Conservation (phyloP, 306 rosid species). For the Cyamopsis tetragonoloba region DNA sequence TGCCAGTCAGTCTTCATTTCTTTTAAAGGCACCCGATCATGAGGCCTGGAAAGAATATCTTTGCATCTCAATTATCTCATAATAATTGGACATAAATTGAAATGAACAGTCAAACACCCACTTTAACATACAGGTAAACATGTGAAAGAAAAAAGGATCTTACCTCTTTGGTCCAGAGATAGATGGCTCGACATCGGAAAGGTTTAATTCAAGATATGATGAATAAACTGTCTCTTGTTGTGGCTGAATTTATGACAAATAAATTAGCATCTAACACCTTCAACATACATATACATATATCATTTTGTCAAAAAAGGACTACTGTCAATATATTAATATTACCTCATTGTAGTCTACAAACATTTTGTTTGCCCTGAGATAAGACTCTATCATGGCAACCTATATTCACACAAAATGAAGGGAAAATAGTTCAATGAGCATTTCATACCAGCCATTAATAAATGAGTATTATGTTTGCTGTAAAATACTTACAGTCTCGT, state of each 20-base stretch:
- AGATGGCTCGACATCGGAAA: slow-evolving; percentile 78
- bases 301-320: neutral
- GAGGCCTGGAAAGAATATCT: slow-evolving; percentile 55
- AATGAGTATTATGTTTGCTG: neutral
- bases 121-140: neutral
- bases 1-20: slow-evolving; percentile 96
- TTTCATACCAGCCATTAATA: slow-evolving; percentile 16
- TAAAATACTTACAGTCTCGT: slow-evolving; percentile 68
- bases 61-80: neutral
- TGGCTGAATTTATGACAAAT: slow-evolving; percentile 50
- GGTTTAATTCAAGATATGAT: slow-evolving; percentile 82
- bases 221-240: slow-evolving; percentile 89
- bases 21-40: slow-evolving; percentile 79
- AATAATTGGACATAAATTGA: neutral
- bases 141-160: slow-evolving; percentile 1
- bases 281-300: neutral
- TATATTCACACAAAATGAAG: slow-evolving; percentile 37
- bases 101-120: slow-evolving; percentile 12
- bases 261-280: slow-evolving; percentile 29
- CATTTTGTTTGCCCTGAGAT: slow-evolving; percentile 87
- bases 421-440: slow-evolving; percentile 19
- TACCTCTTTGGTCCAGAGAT: slow-evolving; percentile 97
- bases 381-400: slow-evolving; percentile 93
- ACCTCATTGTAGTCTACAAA: slow-evolving; percentile 96
- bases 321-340: neutral